Base-by-base conservation (phyloP, 2,329 filamentous ascomycete species). In the Geosmithia morbida region DNA sequence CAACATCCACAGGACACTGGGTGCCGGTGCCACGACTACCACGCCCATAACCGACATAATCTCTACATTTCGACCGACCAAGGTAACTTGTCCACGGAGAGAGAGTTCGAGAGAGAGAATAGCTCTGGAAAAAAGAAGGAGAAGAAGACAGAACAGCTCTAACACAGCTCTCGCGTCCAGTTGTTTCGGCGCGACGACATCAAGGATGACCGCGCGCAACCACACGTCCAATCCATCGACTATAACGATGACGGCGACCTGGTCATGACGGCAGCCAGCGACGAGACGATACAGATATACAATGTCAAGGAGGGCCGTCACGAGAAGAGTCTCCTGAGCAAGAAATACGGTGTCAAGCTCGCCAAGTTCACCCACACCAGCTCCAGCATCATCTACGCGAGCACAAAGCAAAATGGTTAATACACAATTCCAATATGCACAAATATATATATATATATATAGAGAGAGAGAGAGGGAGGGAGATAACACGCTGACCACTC, bases 221-320 rank as follows among this genome's bases (percentile, higher is more conserved):
- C 81, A 3, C 74, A 81, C 53, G 79, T 96, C 50, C 84, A 92
- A 8, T 97, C 90, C 2, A 78, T 98, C 56, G 90, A 98, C 68
- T 98, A 95, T 61, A 89, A 97, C 64, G 89, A 97, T 67, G 84
- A 86, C 42, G 92, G 92, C 62, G 88, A 96, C 63, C 85, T 90
- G 45, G 77, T 94, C 50, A 87, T 98, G 65, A 86, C 89, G 0
- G 87, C 88, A 6, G 86, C 89, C 54, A 88, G 87, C 67, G 92
- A 98, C 64, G 89, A 96, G 62, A 94, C 87, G 3, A 85, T 98
- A 52, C 89, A 97, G 59, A 82, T 98, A 30, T 98, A 94, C 69
- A 94, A 92, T 57, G 83, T 94, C 52, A 86, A 85, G 57, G 88
- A 95, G 53, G 92, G 92, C 4, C 85, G 85, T 51, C 83, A 88